These are phyloP conservation scores for Solanum lignicaule DNA, from an alignment of 257 asterid species.

Conservation along the genomic window DNA sequence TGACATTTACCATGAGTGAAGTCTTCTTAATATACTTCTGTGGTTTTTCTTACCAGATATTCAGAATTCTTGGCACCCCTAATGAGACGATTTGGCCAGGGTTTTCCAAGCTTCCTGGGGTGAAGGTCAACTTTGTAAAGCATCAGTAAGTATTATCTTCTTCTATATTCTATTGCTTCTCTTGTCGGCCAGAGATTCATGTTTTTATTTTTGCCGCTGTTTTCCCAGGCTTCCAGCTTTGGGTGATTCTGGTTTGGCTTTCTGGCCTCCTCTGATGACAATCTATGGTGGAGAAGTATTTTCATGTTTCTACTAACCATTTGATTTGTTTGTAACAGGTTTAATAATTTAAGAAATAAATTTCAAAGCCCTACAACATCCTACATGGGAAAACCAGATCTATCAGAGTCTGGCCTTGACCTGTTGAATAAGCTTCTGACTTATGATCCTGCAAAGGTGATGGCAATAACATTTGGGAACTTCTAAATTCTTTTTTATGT, in stretches of 20 bases:
- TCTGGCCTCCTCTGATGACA: slow-evolving; percentile 51
- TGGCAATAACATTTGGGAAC: background rate
- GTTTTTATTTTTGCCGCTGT: slow-evolving; percentile 47
- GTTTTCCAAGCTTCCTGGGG: slow-evolving; percentile 65
- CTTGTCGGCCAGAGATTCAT: slow-evolving; percentile 24
- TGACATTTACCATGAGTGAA: background rate
- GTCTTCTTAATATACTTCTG: no score
- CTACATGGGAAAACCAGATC: slow-evolving; percentile 57
- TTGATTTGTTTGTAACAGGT: slow-evolving; percentile 49
- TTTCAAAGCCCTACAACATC: slow-evolving; percentile 46
- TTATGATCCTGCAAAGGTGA: slow-evolving; percentile 71
- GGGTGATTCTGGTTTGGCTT: slow-evolving; percentile 85
- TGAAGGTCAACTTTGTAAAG: slow-evolving; percentile 73
- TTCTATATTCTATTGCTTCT: slow-evolving; percentile 9
- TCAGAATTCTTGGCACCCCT: slow-evolving; percentile 74
- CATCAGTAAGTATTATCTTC: slow-evolving; percentile 53
- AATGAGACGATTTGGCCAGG: slow-evolving; percentile 91
- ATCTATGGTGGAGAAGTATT: slow-evolving; percentile 12
- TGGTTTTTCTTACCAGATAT: slow-evolving; percentile 30
- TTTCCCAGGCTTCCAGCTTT: slow-evolving; percentile 89
- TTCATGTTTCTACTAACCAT: slow-evolving; percentile 40
- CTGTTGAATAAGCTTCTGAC: slow-evolving; percentile 67
- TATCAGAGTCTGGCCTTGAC: slow-evolving; percentile 91
- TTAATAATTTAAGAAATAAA: slow-evolving; percentile 47
- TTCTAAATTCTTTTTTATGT: background rate